Percentiles rank a stretch among this genome's conserved stretches.
Conservation (phyloP, 1,284 basidiomycete species). For the Laetiporus sulphureus region DNA sequence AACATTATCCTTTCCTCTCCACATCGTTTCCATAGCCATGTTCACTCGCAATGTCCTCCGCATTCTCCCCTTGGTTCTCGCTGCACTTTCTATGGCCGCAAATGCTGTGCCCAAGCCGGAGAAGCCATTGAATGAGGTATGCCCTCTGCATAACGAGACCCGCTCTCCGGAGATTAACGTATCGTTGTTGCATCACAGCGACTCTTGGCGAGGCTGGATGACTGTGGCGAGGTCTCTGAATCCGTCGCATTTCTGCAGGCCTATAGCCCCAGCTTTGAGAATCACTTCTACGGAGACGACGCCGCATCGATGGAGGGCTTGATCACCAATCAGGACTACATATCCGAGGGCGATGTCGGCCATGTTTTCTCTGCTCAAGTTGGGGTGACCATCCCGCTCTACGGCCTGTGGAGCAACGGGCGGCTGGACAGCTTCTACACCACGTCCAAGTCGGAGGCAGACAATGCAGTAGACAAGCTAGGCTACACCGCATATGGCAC, state of each 20-base stretch:
- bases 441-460: neutral
- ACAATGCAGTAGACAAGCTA: neutral
- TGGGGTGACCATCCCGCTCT: neutral
- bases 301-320: neutral
- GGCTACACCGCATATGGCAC: slow-evolving; percentile 2
- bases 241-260: slow-evolving; percentile 2
- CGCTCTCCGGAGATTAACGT: too few relatives aligned
- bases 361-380: neutral
- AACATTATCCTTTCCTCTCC: too few relatives aligned
- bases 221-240: too few relatives aligned
- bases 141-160: too few relatives aligned
- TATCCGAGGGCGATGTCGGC: slow-evolving; percentile 3
- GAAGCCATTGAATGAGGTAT: too few relatives aligned
- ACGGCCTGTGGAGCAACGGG: neutral
- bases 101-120: too few relatives aligned
- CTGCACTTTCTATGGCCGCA: too few relatives aligned
- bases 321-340: neutral
- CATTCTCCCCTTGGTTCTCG: too few relatives aligned
- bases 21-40: too few relatives aligned
- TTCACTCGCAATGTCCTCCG: too few relatives aligned
- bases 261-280: neutral
- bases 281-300: slow-evolving; percentile 7
- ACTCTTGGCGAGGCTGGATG: too few relatives aligned
- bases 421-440: slow-evolving; percentile 5
- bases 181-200: too few relatives aligned